Base-by-base conservation (phyloP, 2,329 filamentous ascomycete species). In the Zalaria obscura region DNA sequence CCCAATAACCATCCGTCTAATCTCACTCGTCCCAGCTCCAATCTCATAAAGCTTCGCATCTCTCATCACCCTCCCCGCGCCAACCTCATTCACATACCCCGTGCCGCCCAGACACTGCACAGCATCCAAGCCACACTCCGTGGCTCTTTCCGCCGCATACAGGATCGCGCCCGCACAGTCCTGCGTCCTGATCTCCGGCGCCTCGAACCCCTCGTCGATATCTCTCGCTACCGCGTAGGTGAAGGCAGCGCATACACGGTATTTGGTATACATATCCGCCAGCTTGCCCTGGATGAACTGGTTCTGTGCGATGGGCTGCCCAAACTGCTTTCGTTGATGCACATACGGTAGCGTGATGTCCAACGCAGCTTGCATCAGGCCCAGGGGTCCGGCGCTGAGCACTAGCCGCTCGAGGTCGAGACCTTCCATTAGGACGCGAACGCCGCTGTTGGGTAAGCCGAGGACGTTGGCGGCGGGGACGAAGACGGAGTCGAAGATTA, bases 221-320 rank as follows among this genome's bases (percentile, higher is more conserved):
- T 74, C 72, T 37, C 74, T 72, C 3, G 91, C 91, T 0, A 88
- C 88, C 32, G 72, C 67, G 56, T 93, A 93, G 0, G 89, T 96
- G 63, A 94, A 95, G 2, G 87, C 75, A n/a, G 78, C 70, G 10
- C 81, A 79, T 7, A 83, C 87, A 54, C 84, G 80, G 45, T 91
- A 75, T 62, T 93, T 93, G 38, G 87, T 95, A 65, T 96, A 93
- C 88, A 98, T 95, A 60, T 96, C 88, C 42, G 91, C 87, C 36
- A 96, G 72, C 58, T 88, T 89, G 43, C 84, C 89, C 63, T 96
- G 91, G 25, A 96, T 73, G 47, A 96, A 72, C 62, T 98, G 91
- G 61, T 94, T 93, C 52, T 91, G 81, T 0, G 84, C 89, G 48
- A 96, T 84, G 2, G 89, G 89, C 5, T 62, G 67, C 41, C 80